A percentile compares a stretch with the other conserved stretches of the same genome.
Conservation (phyloP, 208 protist species). For the Trypanosoma scelopori region DNA sequence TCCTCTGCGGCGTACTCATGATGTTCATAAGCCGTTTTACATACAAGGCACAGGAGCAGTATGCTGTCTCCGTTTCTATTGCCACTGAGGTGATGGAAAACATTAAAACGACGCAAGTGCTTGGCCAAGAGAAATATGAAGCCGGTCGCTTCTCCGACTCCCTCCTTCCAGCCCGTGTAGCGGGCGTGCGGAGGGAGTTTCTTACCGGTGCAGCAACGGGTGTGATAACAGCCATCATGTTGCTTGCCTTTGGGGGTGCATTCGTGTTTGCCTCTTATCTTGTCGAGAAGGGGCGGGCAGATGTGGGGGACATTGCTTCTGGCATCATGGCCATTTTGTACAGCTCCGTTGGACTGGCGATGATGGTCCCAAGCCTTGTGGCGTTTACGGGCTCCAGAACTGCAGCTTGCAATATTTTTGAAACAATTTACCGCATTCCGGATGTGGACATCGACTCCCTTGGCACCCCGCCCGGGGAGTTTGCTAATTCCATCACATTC, state of each 20-base stretch:
- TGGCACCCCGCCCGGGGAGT: conserved; percentile 9
- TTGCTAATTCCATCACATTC: conserved; percentile 32
- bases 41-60: conserved; percentile 39
- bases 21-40: conserved; percentile 22
- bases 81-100: conserved; percentile 53
- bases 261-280: conserved; percentile 37
- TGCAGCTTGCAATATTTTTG: conserved; percentile 47
- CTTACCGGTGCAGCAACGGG: conserved; percentile 23
- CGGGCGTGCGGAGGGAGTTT: conserved; percentile 46
- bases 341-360: conserved; percentile 26
- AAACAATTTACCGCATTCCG: conserved; percentile 50
- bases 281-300: conserved; percentile 18
- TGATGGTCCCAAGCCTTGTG: conserved; percentile 32
- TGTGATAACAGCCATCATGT: conserved; percentile 30
- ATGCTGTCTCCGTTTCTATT: conserved; percentile 43
- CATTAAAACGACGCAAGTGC: conserved; percentile 51
- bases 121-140: conserved; percentile 34
- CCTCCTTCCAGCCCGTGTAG: conserved; percentile 24
- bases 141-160: conserved; percentile 32
- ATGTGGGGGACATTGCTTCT: conserved; percentile 26
- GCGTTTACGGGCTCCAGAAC: conserved; percentile 42
- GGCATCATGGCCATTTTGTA: conserved; percentile 36
- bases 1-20: conserved; percentile 29
- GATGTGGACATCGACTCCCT: conserved; percentile 32
- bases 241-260: conserved; percentile 22